These are phyloP conservation scores for Withania somnifera DNA, from an alignment of 305 asterid species.

Conservation along the genomic window DNA sequence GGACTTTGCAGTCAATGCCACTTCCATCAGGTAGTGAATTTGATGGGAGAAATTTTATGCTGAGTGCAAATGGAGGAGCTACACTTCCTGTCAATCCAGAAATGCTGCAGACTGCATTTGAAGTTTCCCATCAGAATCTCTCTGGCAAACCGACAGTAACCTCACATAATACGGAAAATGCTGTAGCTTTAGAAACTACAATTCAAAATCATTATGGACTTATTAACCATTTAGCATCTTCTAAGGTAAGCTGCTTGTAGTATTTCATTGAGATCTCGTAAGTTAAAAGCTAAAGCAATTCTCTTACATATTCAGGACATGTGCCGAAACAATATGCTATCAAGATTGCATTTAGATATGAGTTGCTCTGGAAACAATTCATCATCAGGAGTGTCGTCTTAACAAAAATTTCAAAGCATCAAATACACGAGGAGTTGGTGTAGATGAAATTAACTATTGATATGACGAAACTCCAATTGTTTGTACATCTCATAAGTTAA, in stretches of 20 bases:
- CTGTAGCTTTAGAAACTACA: slow-evolving; percentile 33
- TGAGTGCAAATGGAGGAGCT: slow-evolving; percentile 35
- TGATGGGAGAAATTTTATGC: slow-evolving; percentile 36
- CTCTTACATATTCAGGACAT: slow-evolving; percentile 37
- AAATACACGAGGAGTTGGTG: background rate
- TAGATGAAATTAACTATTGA: slow-evolving; percentile 10
- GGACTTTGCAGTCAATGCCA: slow-evolving; percentile 47
- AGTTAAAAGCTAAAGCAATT: background rate
- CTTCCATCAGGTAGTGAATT: slow-evolving; percentile 32
- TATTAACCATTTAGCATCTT: slow-evolving; percentile 44
- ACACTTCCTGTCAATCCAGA: slow-evolving; percentile 37
- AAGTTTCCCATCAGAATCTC: slow-evolving; percentile 24
- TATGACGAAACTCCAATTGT: slow-evolving; percentile 18
- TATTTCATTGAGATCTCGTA: background rate
- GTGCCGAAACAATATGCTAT: slow-evolving; percentile 51
- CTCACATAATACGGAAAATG: slow-evolving; percentile 23
- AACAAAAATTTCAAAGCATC: slow-evolving; percentile 4
- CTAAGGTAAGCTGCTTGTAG: slow-evolving; percentile 39
- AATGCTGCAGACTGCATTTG: slow-evolving; percentile 33
- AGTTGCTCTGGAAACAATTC: slow-evolving; percentile 72
- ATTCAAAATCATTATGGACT: slow-evolving; percentile 50
- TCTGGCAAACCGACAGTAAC: slow-evolving; percentile 35
- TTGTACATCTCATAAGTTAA: slow-evolving; percentile 11
- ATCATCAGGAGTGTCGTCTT: slow-evolving; percentile 66
- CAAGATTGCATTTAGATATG: slow-evolving; percentile 58